A percentile compares a stretch with the other conserved stretches of the same genome.
phyloP scores from a whole-genome alignment of 2,329 filamentous ascomycete species.

The Fusarium concolor region DNA sequence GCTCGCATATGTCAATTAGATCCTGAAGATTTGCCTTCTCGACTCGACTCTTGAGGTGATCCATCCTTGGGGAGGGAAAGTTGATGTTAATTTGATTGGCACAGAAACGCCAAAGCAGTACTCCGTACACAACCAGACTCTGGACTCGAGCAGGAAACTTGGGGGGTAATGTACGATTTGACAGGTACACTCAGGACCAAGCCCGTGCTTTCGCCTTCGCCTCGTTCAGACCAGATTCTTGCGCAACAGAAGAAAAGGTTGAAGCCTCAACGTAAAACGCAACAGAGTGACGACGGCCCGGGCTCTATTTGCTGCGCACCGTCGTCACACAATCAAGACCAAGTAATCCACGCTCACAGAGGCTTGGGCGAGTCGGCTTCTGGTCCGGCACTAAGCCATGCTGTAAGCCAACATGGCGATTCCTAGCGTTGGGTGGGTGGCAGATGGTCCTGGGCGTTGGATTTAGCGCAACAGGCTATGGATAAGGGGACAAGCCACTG shows the following conservation, averaged over 20 bases:
- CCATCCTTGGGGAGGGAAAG: conserved; percentile 35
- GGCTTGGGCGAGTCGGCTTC: conserved; percentile 31
- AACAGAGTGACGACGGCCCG: conserved; percentile 22
- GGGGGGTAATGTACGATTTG: conserved; percentile 40
- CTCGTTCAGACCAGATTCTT: conserved; percentile 12
- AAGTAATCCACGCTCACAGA: conserved; percentile 15
- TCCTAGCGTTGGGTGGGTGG: conserved; percentile 31
- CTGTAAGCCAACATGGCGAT: conserved; percentile 26
- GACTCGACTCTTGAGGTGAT: conserved; percentile 40
- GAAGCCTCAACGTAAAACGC: conserved; percentile 25
- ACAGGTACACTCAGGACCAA: conserved; percentile 27
- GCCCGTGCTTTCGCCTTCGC: conserved; percentile 37
- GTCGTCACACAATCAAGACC: conserved; percentile 31
- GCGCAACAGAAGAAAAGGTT: conserved; percentile 18
- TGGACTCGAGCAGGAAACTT: conserved; percentile 18
- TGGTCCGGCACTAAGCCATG: conserved; percentile 30
- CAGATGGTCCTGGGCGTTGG: conserved; percentile 29
- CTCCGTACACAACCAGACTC: neutral
- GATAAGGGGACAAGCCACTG: conserved; percentile 32
- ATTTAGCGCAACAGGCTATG: conserved; percentile 36
- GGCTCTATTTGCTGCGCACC: conserved; percentile 35
- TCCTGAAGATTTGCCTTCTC: conserved; percentile 43
- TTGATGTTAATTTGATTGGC: conserved; percentile 17
- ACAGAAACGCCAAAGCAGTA: conserved; percentile 19
- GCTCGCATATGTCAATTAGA: conserved; percentile 43